Evolutionary conservation across 257 asterid species (phyloP).

Genomic region (Solanum gracilifrons): DNA sequence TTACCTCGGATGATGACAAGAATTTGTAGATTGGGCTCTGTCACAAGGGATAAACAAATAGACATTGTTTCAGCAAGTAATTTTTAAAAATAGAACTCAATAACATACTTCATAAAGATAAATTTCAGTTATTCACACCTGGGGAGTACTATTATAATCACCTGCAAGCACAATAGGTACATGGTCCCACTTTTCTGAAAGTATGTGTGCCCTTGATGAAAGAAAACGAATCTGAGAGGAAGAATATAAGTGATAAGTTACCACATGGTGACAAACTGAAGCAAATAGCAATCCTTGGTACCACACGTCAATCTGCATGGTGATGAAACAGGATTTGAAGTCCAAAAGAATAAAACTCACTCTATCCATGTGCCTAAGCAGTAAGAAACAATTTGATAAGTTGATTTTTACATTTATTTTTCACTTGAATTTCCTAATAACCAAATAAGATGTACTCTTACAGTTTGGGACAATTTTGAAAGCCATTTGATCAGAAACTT

Average conservation of each 20-base stretch:
- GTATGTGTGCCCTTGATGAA: conserved; percentile 19
- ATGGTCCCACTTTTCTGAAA: conserved; percentile 24
- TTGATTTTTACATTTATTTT: neutral
- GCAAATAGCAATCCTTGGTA: neutral
- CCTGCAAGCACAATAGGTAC: conserved; percentile 32
- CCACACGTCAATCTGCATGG: neutral
- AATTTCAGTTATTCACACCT: conserved; percentile 5
- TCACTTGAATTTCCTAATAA: neutral
- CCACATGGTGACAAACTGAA: neutral
- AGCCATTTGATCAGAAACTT: neutral
- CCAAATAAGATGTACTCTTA: neutral
- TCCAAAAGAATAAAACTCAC: neutral
- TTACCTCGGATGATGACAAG: conserved; percentile 21
- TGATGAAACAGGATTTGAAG: neutral
- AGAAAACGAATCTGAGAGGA: conserved; percentile 19
- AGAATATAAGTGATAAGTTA: neutral
- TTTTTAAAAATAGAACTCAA: neutral
- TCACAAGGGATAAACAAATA: neutral
- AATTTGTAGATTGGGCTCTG: conserved; percentile 34
- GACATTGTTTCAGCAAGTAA: neutral
- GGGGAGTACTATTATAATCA: conserved; percentile 30
- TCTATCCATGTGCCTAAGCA: neutral
- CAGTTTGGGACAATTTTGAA: neutral
- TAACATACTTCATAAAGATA: neutral
- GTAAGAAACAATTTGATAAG: neutral